Evolutionary conservation across 2,329 filamentous ascomycete genomes (phyloP).

Genomic region (Fusarium pseudoanthophilum): DNA sequence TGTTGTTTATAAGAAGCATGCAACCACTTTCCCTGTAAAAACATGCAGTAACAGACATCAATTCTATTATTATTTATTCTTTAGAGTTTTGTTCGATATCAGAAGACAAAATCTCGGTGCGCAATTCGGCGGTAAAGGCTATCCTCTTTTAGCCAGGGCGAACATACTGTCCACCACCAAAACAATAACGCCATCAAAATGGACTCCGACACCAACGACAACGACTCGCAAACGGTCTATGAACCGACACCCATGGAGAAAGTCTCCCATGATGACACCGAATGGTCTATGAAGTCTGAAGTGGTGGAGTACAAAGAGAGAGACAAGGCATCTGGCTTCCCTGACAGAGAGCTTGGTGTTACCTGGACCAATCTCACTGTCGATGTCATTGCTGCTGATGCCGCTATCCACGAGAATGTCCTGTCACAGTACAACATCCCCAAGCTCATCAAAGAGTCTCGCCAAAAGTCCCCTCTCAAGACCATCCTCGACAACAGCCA

Average conservation of each 20-base stretch:
- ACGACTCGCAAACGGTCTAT: constrained; percentile 41
- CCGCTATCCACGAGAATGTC: constrained; percentile 73
- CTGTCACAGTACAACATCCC: constrained; percentile 67
- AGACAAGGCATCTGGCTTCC: constrained; percentile 58
- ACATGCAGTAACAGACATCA: background rate
- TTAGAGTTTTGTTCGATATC: background rate
- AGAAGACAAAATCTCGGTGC: background rate
- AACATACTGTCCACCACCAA: constrained; percentile 3
- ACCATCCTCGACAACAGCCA: constrained; percentile 73
- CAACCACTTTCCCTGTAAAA: background rate
- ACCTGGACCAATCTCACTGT: constrained; percentile 74
- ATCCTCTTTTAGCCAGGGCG: constrained; percentile 5
- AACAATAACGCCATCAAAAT: constrained; percentile 30
- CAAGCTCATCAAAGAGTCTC: constrained; percentile 62
- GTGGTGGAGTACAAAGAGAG: constrained; percentile 57
- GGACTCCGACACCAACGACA: constrained; percentile 43
- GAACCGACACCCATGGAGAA: constrained; percentile 26
- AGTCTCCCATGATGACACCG: constrained; percentile 27
- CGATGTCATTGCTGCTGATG: constrained; percentile 68
- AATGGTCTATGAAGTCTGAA: constrained; percentile 62
- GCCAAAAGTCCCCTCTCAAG: constrained; percentile 66
- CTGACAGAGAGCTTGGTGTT: constrained; percentile 66
- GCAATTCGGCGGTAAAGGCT: constrained; percentile 4
- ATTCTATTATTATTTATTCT: background rate
- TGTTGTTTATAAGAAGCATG: background rate